A percentile compares a stretch with the other conserved stretches of the same genome.
Conservation (phyloP, 1,284 basidiomycete species). For the Austroboletus niveus region DNA sequence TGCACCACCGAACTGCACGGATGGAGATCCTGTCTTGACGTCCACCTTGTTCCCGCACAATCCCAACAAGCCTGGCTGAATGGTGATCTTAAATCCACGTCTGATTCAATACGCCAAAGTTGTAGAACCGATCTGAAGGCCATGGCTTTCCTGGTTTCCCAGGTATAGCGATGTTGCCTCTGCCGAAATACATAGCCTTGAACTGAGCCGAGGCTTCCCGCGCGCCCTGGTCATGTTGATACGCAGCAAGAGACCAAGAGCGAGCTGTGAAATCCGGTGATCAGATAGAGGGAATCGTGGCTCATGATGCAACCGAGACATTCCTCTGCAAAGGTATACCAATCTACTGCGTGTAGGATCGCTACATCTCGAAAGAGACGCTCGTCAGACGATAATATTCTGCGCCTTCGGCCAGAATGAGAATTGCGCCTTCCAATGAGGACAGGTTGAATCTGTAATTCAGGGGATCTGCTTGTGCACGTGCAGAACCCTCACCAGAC, state of each 20-base stretch:
- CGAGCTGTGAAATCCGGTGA: slow-evolving; percentile 27
- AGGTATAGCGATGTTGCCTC: neutral
- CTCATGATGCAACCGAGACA: slow-evolving; percentile 17
- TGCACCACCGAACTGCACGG: too few relatives aligned
- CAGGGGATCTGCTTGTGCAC: slow-evolving; percentile 2
- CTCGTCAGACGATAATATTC: neutral
- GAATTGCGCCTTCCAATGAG: slow-evolving; percentile 22
- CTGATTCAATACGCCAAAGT: slow-evolving; percentile 12
- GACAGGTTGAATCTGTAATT: slow-evolving; percentile 8
- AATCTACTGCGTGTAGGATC: slow-evolving; percentile 11
- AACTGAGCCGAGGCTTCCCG: slow-evolving; percentile 11
- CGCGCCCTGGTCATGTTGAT: neutral
- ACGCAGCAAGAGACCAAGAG: slow-evolving; percentile 14
- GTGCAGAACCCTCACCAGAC: neutral
- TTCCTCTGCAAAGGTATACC: slow-evolving; percentile 17
- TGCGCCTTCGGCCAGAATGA: slow-evolving; percentile 13
- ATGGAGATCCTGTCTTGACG: too few relatives aligned
- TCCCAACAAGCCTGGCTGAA: neutral
- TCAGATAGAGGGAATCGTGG: slow-evolving; percentile 23
- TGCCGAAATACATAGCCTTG: slow-evolving; percentile 18
- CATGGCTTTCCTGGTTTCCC: neutral
- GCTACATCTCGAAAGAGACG: slow-evolving; percentile 4
- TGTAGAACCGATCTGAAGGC: slow-evolving; percentile 5
- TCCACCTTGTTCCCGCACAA: too few relatives aligned
- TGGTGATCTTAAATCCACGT: slow-evolving; percentile 29